These are phyloP conservation scores for Dioszegia aurantiaca DNA, from an alignment of 768 basidiomycete species.

Conservation along the genomic window DNA sequence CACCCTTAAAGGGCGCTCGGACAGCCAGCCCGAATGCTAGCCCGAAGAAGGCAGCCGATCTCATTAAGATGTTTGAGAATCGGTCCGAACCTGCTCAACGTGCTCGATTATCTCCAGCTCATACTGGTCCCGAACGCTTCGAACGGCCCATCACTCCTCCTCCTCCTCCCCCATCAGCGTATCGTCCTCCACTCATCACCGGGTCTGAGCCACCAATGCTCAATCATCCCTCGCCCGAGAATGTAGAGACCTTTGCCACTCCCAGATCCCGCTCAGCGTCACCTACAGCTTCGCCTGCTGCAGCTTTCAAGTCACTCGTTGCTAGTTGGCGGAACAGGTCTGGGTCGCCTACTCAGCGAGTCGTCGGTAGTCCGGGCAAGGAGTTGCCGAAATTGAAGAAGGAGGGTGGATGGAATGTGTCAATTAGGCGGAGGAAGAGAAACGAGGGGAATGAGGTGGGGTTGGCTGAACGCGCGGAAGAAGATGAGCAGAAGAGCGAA, in stretches of 20 bases:
- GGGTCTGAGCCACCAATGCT: slow-evolving; percentile 7
- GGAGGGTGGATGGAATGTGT: slow-evolving; percentile 41
- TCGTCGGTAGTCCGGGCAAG: slow-evolving; percentile 24
- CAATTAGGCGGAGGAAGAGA: slow-evolving; percentile 32
- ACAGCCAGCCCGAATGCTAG: slow-evolving; percentile 18
- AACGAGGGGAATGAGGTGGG: slow-evolving; percentile 22
- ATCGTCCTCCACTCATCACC: not conserved
- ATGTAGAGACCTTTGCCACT: slow-evolving; percentile 1
- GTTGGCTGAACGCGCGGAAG: slow-evolving; percentile 31
- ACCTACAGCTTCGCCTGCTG: slow-evolving; percentile 25
- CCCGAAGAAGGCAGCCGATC: slow-evolving; percentile 39
- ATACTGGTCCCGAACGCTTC: slow-evolving; percentile 12
- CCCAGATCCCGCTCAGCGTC: slow-evolving; percentile 9
- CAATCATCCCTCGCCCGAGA: slow-evolving; percentile 8
- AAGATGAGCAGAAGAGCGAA: not conserved
- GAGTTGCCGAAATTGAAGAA: slow-evolving; percentile 19
- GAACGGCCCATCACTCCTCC: slow-evolving; percentile 13
- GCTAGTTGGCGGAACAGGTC: slow-evolving; percentile 39
- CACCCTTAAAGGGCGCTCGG: slow-evolving; percentile 29
- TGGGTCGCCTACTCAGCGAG: slow-evolving; percentile 31
- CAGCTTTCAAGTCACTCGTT: slow-evolving; percentile 34
- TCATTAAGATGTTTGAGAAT: slow-evolving; percentile 43
- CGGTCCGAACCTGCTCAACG: not conserved
- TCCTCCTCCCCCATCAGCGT: slow-evolving; percentile 10
- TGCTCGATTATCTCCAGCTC: slow-evolving; percentile 4